phyloP scores from a whole-genome alignment of 208 protist genomes.

The Leishmania tropica region DNA sequence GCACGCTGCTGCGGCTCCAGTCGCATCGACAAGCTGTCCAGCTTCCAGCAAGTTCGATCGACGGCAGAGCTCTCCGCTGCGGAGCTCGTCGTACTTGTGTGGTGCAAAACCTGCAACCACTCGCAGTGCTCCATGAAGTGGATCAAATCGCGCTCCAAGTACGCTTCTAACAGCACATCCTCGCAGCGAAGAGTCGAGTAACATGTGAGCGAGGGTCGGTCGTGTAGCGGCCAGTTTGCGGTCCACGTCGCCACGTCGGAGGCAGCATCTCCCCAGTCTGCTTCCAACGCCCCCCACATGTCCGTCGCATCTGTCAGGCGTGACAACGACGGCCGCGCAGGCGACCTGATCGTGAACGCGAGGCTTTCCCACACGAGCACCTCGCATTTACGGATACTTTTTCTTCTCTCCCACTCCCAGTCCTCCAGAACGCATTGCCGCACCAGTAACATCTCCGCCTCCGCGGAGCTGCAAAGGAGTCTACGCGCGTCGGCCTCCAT shows the following conservation, averaged over 20 bases:
- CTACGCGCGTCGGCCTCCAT: constrained; percentile 7
- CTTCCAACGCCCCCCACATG: constrained; percentile 8
- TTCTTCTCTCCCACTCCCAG: constrained; percentile 5
- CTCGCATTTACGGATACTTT: background rate
- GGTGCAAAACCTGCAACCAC: constrained; percentile 20
- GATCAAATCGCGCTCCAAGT: constrained; percentile 26
- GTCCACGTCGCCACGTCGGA: constrained; percentile 4
- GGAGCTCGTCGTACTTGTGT: too few relatives aligned
- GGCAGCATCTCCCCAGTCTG: constrained; percentile 6
- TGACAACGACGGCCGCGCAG: background rate
- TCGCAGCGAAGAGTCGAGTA: constrained; percentile 18
- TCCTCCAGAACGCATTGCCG: background rate
- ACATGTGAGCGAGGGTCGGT: background rate
- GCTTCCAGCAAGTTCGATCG: constrained; percentile 4
- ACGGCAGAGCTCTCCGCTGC: background rate
- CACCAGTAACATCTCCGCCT: background rate
- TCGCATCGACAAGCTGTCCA: constrained; percentile 33
- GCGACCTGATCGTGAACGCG: background rate
- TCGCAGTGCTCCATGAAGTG: constrained; percentile 32
- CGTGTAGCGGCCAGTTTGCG: background rate
- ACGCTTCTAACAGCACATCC: constrained; percentile 26
- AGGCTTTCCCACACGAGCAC: constrained; percentile 2
- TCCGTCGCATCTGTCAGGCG: background rate
- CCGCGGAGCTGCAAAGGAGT: constrained; percentile 3
- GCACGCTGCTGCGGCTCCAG: constrained; percentile 29